phyloP scores from a whole-genome alignment of 164 flowering plant species.

The Liquidambar formosana region DNA sequence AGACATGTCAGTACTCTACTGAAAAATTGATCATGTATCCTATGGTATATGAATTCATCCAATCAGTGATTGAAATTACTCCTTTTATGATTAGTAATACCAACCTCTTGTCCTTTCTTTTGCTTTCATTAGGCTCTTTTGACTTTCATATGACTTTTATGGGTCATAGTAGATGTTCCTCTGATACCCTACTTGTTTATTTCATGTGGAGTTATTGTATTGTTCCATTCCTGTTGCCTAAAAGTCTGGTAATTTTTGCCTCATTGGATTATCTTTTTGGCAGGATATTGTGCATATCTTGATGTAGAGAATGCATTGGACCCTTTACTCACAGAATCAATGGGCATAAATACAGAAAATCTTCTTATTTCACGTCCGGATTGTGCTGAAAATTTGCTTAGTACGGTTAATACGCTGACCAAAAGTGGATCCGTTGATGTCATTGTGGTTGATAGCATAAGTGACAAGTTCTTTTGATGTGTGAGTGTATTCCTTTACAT shows the following conservation, averaged over 20 bases:
- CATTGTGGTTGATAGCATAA: constrained; percentile 88
- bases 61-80: no score
- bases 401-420: constrained; percentile 34
- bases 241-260: neutral
- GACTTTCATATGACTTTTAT: neutral
- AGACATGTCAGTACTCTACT: no score
- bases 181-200: neutral
- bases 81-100: no score
- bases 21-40: no score
- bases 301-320: constrained; percentile 86
- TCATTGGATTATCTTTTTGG: constrained; percentile 10
- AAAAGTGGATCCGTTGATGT: constrained; percentile 75
- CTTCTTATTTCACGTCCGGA: constrained; percentile 71
- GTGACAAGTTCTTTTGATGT: constrained; percentile 16
- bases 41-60: no score
- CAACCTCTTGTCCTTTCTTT: no score
- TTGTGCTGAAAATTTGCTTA: constrained; percentile 71
- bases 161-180: neutral
- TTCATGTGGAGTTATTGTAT: neutral
- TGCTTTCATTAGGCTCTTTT: no score
- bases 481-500: neutral
- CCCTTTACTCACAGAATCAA: constrained; percentile 65
- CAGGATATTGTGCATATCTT: constrained; percentile 93
- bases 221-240: neutral
- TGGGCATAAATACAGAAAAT: constrained; percentile 65